Base-by-base conservation (phyloP, 2,329 filamentous ascomycete species). In the Cucurbitaria berberidis region DNA sequence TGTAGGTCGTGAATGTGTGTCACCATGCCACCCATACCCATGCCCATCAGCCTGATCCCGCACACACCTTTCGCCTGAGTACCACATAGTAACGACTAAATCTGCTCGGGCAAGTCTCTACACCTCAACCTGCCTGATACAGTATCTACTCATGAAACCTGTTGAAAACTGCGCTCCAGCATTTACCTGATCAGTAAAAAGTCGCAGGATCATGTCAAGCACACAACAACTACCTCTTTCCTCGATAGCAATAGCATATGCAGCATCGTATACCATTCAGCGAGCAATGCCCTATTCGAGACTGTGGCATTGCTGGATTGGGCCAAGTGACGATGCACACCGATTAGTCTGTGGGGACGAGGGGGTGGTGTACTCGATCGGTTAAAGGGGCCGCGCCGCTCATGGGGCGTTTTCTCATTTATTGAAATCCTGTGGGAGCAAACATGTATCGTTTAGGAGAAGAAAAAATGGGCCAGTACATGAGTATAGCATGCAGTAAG, bases 121-220 rank as follows among this genome's bases (percentile, higher is more conserved):
- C 40, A 40, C 40, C 30, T 13, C 46, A 54, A 57, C 39, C 44
- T 57, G 45, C 57, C 27, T n/a, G n/a, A 32, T 47, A n/a, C 47
- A 42, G 56, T 48, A 56, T 46, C 35, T 46, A 19, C 5, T 4
- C 8, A 18, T 21, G 34, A 41, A 40, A 40, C 18, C 46, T 48
- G 26, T 57, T 11, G 47, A 57, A 44, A 3, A 35, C 53, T 43
- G 53, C 45, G 38, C 30, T 39, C 24, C 42, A 53, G 49, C 45
- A 59, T 52, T 50, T 27, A 19, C 49, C 45, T 48, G 34, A 55
- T 56, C 48, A 34, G 56, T 55, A 40, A 48, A n/a, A 27, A 16
- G 19, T 13, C 22, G 36, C 44, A 26, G 21, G 15, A 21, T 34
- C 29, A 22, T 24, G 29, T 27, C 29, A 26, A 18, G n/a, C 40